These are phyloP conservation scores for Psilocybe sp. DNA, from an alignment of 768 basidiomycete genomes.

Conservation along the genomic window DNA sequence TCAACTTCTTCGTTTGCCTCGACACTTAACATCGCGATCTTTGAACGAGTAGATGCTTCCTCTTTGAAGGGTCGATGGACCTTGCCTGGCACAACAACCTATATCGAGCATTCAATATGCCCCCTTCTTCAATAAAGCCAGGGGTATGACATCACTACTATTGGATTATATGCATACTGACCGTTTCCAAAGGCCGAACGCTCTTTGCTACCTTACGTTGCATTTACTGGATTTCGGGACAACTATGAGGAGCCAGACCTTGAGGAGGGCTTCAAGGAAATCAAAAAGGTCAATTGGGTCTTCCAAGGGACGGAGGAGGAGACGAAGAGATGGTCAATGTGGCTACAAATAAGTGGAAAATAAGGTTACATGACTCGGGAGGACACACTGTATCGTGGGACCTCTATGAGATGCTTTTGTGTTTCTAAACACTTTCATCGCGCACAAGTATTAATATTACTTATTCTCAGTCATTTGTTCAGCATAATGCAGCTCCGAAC, in stretches of 20 bases:
- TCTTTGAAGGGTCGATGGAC: conserved; percentile 73
- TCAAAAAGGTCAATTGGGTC: conserved; percentile 76
- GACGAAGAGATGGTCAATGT: conserved; percentile 72
- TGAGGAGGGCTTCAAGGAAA: conserved; percentile 74
- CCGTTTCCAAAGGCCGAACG: conserved; percentile 38
- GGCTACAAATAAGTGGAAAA: conserved; percentile 79
- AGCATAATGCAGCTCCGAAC: conserved; percentile 62
- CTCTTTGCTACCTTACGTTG: conserved; percentile 54
- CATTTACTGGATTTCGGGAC: conserved; percentile 55
- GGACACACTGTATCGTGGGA: not conserved
- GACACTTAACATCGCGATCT: not conserved
- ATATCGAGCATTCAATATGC: conserved; percentile 72
- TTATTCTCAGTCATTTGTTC: conserved; percentile 5
- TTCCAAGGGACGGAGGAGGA: conserved; percentile 79
- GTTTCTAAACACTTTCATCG: not conserved
- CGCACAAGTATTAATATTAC: not conserved
- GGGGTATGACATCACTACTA: conserved; percentile 30
- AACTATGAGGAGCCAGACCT: conserved; percentile 64
- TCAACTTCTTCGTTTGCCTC: not conserved
- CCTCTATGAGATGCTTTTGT: too few relatives aligned
- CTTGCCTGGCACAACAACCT: conserved; percentile 93
- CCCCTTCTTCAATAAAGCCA: conserved; percentile 36
- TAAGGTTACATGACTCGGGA: conserved; percentile 21
- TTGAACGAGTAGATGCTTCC: conserved; percentile 55
- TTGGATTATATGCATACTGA: not conserved